These are phyloP conservation scores for Talaromyces sp. DNA, from an alignment of 2,329 filamentous ascomycete species.

Conservation along the genomic window DNA sequence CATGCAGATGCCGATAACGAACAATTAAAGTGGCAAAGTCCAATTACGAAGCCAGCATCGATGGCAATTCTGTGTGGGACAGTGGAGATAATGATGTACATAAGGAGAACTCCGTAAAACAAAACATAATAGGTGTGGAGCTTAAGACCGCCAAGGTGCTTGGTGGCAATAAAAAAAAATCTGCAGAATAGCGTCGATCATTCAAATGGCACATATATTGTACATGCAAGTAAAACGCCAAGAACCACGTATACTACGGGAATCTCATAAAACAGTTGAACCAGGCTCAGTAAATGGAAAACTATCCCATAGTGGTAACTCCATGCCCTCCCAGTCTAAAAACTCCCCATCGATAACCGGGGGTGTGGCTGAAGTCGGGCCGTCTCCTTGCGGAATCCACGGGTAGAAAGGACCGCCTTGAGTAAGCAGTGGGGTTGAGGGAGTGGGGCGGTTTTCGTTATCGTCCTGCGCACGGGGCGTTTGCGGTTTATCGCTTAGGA, in stretches of 20 bases:
- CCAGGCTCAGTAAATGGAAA: constrained; percentile 36
- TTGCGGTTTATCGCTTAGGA: constrained; percentile 24
- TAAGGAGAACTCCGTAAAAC: no score
- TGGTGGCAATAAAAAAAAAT: no score
- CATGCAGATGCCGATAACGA: no score
- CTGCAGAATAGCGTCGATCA: no score
- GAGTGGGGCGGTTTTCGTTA: constrained; percentile 3
- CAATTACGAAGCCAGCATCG: no score
- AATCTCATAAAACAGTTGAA: constrained; percentile 16
- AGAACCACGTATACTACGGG: background rate
- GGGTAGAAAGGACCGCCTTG: constrained; percentile 16
- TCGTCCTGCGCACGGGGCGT: constrained; percentile 12
- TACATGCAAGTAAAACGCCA: background rate
- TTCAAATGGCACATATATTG: no score
- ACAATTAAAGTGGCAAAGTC: no score
- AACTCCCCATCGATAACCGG: constrained; percentile 22
- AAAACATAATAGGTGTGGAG: no score
- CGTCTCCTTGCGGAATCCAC: constrained; percentile 19
- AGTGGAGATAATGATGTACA: no score
- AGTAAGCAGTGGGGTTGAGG: constrained; percentile 1
- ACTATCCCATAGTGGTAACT: constrained; percentile 39
- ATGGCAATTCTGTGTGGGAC: no score
- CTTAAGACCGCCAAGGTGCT: no score
- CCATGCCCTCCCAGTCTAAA: constrained; percentile 37
- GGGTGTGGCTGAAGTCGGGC: constrained; percentile 13